Evolutionary conservation across 345 rosid species (phyloP).

Genomic region (Lepidium sativum): DNA sequence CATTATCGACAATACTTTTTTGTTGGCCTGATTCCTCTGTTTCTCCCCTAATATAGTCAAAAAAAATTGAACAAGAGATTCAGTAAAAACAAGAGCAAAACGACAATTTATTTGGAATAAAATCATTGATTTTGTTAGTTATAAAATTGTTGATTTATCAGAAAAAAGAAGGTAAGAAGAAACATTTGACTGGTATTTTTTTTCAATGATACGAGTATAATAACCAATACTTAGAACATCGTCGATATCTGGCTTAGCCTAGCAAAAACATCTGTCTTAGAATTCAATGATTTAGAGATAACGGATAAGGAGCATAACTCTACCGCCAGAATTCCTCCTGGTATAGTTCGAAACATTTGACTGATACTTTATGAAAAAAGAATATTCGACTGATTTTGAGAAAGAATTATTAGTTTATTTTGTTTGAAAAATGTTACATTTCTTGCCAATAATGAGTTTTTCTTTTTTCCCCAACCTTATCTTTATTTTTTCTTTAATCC

Average conservation of each 20-base stretch:
- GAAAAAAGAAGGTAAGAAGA: not conserved
- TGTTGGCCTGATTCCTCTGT: not conserved
- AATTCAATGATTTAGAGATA: too few relatives aligned
- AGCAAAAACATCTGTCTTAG: too few relatives aligned
- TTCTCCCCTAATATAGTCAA: not conserved
- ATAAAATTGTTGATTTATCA: not conserved
- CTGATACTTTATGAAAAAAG: too few relatives aligned
- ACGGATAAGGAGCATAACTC: too few relatives aligned
- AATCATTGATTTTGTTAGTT: not conserved
- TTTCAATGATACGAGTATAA: too few relatives aligned
- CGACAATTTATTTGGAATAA: not conserved
- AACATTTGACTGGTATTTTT: too few relatives aligned
- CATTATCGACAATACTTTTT: not conserved
- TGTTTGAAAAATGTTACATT: not conserved
- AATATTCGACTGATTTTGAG: not conserved
- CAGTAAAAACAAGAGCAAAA: not conserved
- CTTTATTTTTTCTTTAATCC: not conserved
- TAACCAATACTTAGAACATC: too few relatives aligned
- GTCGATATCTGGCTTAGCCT: too few relatives aligned
- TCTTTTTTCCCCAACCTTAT: constrained; percentile 9
- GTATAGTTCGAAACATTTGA: too few relatives aligned
- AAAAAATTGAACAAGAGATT: not conserved
- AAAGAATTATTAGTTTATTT: not conserved
- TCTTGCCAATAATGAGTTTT: constrained; percentile 14
- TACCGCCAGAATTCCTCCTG: too few relatives aligned